Base-by-base conservation (phyloP, 169 alveolate species). In the Ichthyophthirius multifiliis region DNA sequence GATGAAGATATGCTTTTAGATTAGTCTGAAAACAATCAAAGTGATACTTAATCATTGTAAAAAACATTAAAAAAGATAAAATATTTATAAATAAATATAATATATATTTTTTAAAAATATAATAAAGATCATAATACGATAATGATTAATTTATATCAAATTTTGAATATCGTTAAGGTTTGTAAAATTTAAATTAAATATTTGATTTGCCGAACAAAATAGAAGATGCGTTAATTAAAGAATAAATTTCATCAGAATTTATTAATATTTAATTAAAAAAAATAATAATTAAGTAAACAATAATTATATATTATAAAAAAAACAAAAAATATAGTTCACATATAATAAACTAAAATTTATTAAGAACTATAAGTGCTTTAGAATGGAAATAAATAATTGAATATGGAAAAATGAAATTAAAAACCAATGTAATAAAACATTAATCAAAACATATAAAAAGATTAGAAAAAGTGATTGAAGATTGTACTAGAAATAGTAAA, bases 341-440 rank as follows among this genome's bases (percentile, higher is more conserved):
- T n/a, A 67, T 67, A 32, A 67, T 67, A 2, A 67, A 67, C 62
- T 39, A 67, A 44, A 35, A 67, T 18, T 67, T 67, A 18, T 39
- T 67, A 16, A 67, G 77, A 67, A 67, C 77, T n/a, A 67, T 67
- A 18, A 67, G 46, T 67, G 77, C 77, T 2, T 44, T 67, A 35
- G 77, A 67, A 20, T 67, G 77, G 77, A 67, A 67, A 35, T 35
- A 67, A 16, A 41, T 67, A 18, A 67, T 67, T 2, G 77, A 67
- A n/a, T 67, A 67, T 39, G 77, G 77, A 39, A 67, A 67, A n/a
- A 37, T 32, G 12, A 35, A 67, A 15, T 32, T 67, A 9, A 67
- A 67, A 34, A 34, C 62, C 4, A 67, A 67, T 20, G 43, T 67
- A 10, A 67, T 34, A 23, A 37, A 34, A 39, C 35, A 37, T 39